A percentile compares a stretch with the other conserved stretches of the same genome.
Evolutionary conservation across 2,329 filamentous ascomycete species (phyloP).

Genomic region (Aotearoamyces nothofagi): DNA sequence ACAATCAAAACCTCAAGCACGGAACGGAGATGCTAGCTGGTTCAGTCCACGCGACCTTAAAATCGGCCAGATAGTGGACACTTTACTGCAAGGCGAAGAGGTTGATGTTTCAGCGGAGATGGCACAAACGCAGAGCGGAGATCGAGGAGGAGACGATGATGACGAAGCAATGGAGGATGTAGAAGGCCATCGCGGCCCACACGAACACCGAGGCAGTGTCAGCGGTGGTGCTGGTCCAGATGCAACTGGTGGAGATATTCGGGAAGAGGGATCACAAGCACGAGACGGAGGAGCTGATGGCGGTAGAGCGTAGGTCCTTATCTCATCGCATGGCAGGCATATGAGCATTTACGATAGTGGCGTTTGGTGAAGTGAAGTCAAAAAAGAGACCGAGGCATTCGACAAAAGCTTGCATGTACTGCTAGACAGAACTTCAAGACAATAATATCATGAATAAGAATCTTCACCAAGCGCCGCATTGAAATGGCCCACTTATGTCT

Average conservation of each 20-base stretch:
- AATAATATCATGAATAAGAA: too few relatives aligned
- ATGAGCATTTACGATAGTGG: conserved; percentile 15
- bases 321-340: conserved; percentile 13
- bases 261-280: conserved; percentile 1
- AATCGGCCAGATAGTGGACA: conserved; percentile 76
- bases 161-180: conserved; percentile 71
- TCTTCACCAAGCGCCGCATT: too few relatives aligned
- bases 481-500: too few relatives aligned
- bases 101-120: conserved; percentile 66
- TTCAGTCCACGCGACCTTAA: conserved; percentile 77
- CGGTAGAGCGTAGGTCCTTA: conserved; percentile 23
- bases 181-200: conserved; percentile 45
- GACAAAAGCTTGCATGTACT: conserved; percentile 15
- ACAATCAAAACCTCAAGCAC: conserved; percentile 73
- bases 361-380: conserved; percentile 14
- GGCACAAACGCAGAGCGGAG: conserved; percentile 38
- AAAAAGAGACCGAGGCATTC: conserved; percentile 7
- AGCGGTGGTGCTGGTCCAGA: conserved; percentile 72
- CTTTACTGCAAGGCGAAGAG: conserved; percentile 75
- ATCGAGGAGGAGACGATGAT: conserved; percentile 43
- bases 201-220: conserved; percentile 41
- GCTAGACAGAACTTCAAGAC: conserved; percentile 19
- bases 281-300: not conserved
- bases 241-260: conserved; percentile 69
- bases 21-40: conserved; percentile 53